phyloP scores from a whole-genome alignment of 495 filamentous ascomycete species.

The Xylaria scruposa region DNA sequence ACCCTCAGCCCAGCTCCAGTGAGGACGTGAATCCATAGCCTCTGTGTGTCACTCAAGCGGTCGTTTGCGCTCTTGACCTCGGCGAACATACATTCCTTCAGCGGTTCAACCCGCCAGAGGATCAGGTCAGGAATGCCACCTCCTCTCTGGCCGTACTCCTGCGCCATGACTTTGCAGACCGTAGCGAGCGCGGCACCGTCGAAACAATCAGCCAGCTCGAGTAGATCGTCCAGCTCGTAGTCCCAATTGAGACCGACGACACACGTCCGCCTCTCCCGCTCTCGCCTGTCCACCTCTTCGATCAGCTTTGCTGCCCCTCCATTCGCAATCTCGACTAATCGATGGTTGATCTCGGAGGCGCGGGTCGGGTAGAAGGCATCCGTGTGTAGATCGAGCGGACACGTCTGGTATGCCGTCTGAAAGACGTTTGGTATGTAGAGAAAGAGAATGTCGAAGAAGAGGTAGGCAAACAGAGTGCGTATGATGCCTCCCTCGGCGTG shows the following conservation, averaged over 20 bases:
- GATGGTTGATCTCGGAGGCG: conserved; percentile 86
- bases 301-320: conserved; percentile 74
- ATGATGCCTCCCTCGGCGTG: conserved; percentile 91
- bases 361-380: conserved; percentile 90
- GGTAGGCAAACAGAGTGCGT: conserved; percentile 86
- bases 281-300: conserved; percentile 65
- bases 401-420: conserved; percentile 92
- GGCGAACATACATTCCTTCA: conserved; percentile 66
- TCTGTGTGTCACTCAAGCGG: conserved; percentile 92
- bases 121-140: conserved; percentile 94
- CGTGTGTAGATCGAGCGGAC: conserved; percentile 89
- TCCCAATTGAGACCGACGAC: conserved; percentile 92
- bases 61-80: conserved; percentile 98
- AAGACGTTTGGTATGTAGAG: conserved; percentile 96
- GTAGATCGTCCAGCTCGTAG: conserved; percentile 78
- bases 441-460: conserved; percentile 95
- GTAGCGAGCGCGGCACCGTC: conserved; percentile 77
- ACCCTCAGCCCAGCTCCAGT: conserved; percentile 82
- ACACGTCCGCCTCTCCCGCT: conserved; percentile 75
- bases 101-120: conserved; percentile 69
- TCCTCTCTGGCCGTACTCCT: conserved; percentile 87
- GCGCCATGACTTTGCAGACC: conserved; percentile 90
- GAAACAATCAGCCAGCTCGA: conserved; percentile 83
- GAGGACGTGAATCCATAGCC: conserved; percentile 95
- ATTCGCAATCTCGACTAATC: conserved; percentile 83